These are phyloP conservation scores for Echites panduratus DNA, from an alignment of 257 asterid species.

Conservation along the genomic window DNA sequence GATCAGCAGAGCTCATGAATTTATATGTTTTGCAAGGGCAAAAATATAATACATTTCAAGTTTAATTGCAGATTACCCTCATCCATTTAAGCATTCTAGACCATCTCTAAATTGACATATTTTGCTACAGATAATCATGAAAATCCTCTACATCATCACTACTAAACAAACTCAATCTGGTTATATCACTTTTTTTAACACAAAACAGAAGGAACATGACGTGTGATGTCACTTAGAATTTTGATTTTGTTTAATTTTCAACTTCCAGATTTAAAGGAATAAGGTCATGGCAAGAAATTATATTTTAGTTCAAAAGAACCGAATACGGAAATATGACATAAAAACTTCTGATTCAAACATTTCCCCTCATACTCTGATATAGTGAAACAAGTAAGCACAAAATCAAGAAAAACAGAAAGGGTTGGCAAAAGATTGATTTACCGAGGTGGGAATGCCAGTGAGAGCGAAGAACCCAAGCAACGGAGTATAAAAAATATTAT, in stretches of 20 bases:
- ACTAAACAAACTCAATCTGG: not conserved
- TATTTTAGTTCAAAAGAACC: too few relatives aligned
- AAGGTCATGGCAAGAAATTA: too few relatives aligned
- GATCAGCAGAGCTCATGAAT: not conserved
- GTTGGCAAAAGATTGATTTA: conserved; percentile 22
- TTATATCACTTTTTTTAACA: not conserved
- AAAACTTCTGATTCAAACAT: not conserved
- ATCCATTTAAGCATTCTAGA: not conserved
- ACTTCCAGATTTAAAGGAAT: not conserved
- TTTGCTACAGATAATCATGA: not conserved
- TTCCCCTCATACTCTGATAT: not conserved
- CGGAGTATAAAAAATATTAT: conserved; percentile 79
- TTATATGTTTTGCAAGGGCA: not conserved
- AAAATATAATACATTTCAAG: not conserved
- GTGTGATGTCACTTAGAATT: not conserved
- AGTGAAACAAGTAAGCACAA: not conserved
- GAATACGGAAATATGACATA: not conserved
- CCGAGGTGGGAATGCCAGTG: conserved; percentile 85
- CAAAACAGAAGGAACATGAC: not conserved
- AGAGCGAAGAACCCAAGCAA: conserved; percentile 84
- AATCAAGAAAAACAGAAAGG: not conserved
- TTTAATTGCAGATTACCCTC: not conserved
- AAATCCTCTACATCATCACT: not conserved
- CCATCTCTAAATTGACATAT: not conserved
- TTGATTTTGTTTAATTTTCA: too few relatives aligned